These are phyloP conservation scores for Boletellus dicymbophilus DNA, from an alignment of 1,284 basidiomycete species.

Conservation along the genomic window DNA sequence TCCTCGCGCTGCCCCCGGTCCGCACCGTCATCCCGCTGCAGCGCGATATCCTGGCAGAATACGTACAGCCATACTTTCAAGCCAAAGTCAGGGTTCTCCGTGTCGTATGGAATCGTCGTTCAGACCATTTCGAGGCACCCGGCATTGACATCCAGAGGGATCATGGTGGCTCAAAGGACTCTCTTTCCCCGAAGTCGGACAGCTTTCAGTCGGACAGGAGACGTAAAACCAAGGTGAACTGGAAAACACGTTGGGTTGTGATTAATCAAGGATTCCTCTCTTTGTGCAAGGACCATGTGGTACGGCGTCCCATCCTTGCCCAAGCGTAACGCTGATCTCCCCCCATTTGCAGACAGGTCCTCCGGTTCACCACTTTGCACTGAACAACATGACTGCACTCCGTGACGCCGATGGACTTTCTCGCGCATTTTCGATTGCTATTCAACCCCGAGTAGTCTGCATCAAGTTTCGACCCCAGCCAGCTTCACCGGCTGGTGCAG, in stretches of 20 bases:
- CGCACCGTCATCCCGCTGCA: conserved; percentile 44
- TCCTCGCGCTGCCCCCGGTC: conserved; percentile 62
- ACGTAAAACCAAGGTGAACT: conserved; percentile 45
- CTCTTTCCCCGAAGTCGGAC: conserved; percentile 10
- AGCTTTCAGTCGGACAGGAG: conserved; percentile 23
- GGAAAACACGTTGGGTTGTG: conserved; percentile 65
- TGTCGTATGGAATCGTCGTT: conserved; percentile 36
- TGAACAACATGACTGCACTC: conserved; percentile 44
- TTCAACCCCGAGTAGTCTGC: conserved; percentile 45
- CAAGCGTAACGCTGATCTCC: conserved; percentile 1
- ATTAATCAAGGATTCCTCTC: conserved; percentile 57
- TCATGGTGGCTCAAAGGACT: not conserved
- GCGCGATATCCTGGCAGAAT: conserved; percentile 43
- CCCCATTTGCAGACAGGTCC: conserved; percentile 40
- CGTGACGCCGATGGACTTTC: conserved; percentile 49
- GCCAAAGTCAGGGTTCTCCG: conserved; percentile 58
- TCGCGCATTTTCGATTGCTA: conserved; percentile 25
- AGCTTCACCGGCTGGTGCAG: conserved; percentile 30
- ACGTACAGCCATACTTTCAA: conserved; percentile 70
- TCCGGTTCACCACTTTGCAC: conserved; percentile 45
- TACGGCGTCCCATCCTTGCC: conserved; percentile 38
- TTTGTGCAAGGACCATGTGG: conserved; percentile 55
- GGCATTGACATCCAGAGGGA: conserved; percentile 1
- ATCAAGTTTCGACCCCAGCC: conserved; percentile 43
- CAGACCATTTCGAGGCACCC: conserved; percentile 28